Evolutionary conservation across 2,329 filamentous ascomycete species (phyloP).

Genomic region (Basipetospora chlamydospora): DNA sequence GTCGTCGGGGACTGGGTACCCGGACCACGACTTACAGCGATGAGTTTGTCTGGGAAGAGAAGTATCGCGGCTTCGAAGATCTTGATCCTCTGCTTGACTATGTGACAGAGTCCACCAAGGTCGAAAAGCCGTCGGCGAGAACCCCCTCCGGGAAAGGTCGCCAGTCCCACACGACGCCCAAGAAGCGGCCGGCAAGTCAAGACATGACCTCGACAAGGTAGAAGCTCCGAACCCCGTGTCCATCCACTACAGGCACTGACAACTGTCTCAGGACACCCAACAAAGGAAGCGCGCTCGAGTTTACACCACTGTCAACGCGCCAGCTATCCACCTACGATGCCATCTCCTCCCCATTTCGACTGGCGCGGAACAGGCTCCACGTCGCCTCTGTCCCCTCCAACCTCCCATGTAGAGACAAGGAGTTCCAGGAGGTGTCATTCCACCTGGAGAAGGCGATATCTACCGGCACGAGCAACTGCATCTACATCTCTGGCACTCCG

Average conservation of each 20-base stretch:
- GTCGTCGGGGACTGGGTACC: constrained; percentile 77
- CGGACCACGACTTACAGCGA: constrained; percentile 82
- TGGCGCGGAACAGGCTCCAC: constrained; percentile 77
- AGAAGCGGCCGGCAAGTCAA: neutral
- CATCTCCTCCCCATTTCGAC: constrained; percentile 76
- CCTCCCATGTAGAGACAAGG: constrained; percentile 79
- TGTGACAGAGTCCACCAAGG: constrained; percentile 59
- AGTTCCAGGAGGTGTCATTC: constrained; percentile 84
- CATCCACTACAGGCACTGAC: neutral
- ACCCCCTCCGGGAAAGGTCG: too few relatives aligned
- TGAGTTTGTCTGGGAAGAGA: constrained; percentile 82
- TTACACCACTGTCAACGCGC: constrained; percentile 86
- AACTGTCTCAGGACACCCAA: neutral
- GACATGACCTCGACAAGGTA: neutral
- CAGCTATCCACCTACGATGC: constrained; percentile 61
- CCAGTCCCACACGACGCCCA: neutral
- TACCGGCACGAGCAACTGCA: constrained; percentile 86
- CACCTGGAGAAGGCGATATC: constrained; percentile 90
- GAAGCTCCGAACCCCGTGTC: neutral
- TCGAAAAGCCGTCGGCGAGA: constrained; percentile 13
- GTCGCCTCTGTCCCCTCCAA: constrained; percentile 85
- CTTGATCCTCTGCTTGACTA: constrained; percentile 51
- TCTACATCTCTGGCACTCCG: constrained; percentile 97
- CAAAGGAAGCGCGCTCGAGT: constrained; percentile 62
- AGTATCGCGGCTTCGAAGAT: constrained; percentile 53